Evolutionary conservation across 352 stramenopile genomes (phyloP).

Genomic region (Peronospora farinosa): DNA sequence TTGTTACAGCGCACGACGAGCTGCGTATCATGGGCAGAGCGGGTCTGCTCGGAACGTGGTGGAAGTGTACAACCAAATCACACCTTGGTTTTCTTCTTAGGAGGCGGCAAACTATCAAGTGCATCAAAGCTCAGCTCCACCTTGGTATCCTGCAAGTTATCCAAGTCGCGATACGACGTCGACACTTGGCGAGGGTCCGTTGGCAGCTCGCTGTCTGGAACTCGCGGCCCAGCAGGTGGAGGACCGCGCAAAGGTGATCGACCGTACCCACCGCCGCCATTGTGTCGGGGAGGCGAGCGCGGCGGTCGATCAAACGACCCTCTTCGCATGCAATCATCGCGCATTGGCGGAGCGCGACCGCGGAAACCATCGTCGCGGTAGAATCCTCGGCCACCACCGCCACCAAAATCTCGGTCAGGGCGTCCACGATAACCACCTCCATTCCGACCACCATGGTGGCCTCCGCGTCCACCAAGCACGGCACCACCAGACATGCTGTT

Average conservation of each 20-base stretch:
- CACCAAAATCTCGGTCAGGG: constrained; percentile 23
- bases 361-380: constrained; percentile 57
- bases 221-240: constrained; percentile 20
- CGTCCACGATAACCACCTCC: constrained; percentile 27
- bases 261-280: constrained; percentile 24
- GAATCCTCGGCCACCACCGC: constrained; percentile 39
- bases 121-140: constrained; percentile 81
- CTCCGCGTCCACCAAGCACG: constrained; percentile 40
- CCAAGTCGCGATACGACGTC: constrained; percentile 81
- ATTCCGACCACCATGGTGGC: constrained; percentile 31
- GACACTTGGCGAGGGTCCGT: constrained; percentile 74
- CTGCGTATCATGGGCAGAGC: constrained; percentile 3
- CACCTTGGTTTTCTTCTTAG: constrained; percentile 84
- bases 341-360: constrained; percentile 43
- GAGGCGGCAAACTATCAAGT: constrained; percentile 66
- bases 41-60: constrained; percentile 12
- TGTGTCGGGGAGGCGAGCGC: constrained; percentile 33
- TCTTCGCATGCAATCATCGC: constrained; percentile 41
- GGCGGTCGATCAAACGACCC: constrained; percentile 42
- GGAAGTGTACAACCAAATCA: constrained; percentile 21
- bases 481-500: constrained; percentile 52
- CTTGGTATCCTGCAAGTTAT: constrained; percentile 78
- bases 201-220: constrained; percentile 61
- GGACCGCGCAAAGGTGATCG: constrained; percentile 27
- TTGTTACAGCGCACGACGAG: constrained; percentile 20